Evolutionary conservation across 2,329 filamentous ascomycete species (phyloP).

Genomic region (Tolypocladium amazonense): DNA sequence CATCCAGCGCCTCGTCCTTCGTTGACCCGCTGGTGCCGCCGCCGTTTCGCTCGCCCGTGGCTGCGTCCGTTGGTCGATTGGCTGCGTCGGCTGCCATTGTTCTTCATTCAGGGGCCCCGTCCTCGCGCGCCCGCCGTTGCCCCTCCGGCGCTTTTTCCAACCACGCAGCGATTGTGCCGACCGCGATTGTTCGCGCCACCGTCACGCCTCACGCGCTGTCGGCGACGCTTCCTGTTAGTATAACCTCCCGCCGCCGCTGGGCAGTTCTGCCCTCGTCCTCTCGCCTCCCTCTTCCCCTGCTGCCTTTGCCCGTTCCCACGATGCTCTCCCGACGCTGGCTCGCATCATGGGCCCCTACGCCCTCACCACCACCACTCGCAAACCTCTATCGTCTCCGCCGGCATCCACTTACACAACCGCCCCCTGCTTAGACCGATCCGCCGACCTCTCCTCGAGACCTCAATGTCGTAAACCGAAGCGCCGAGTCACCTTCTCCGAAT

Average conservation of each 20-base stretch:
- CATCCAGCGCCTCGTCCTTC: neutral
- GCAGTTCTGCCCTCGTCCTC: neutral
- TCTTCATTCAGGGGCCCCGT: neutral
- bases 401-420: constrained; percentile 1
- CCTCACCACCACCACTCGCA: neutral
- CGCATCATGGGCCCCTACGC: neutral
- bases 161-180: too few species aligned
- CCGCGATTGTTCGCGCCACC: neutral
- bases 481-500: constrained; percentile 23
- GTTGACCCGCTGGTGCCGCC: neutral
- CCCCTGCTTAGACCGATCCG: constrained; percentile 5
- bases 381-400: neutral
- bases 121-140: neutral
- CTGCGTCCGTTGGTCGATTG: neutral
- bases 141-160: neutral
- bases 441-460: constrained; percentile 9
- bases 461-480: constrained; percentile 23
- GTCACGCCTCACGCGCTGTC: neutral
- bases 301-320: neutral
- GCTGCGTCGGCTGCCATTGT: neutral
- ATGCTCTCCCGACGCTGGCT: neutral
- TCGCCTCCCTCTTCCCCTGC: neutral
- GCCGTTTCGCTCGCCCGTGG: neutral
- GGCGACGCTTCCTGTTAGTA: neutral
- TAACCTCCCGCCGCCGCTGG: neutral